phyloP scores from a whole-genome alignment of 1,139 yeast genomes.

The Eremothecium coryli region DNA sequence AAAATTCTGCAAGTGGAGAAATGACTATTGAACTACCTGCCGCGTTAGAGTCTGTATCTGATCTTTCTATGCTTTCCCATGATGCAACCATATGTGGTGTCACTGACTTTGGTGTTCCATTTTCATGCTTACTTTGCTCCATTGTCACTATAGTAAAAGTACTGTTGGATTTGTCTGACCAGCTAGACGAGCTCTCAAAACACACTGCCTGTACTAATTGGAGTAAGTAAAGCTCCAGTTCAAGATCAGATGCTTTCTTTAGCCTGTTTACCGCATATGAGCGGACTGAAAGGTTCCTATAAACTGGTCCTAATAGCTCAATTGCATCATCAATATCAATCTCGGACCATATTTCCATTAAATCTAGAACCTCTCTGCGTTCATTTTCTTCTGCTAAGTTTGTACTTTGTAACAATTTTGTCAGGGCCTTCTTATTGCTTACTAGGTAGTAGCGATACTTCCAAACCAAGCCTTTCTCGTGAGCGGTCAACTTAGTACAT shows the following conservation, averaged over 20 bases:
- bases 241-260: slow-evolving; percentile 68
- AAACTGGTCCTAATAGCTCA: slow-evolving; percentile 73
- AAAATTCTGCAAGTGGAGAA: slow-evolving; percentile 69
- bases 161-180: slow-evolving; percentile 28
- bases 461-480: slow-evolving; percentile 87
- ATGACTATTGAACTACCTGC: slow-evolving; percentile 22
- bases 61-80: slow-evolving; percentile 10
- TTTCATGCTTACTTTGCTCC: slow-evolving; percentile 7
- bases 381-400: slow-evolving; percentile 84
- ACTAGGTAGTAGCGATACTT: slow-evolving; percentile 80
- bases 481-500: slow-evolving; percentile 67
- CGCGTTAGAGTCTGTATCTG: slow-evolving; percentile 6
- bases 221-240: slow-evolving; percentile 67
- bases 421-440: slow-evolving; percentile 63
- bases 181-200: slow-evolving; percentile 43
- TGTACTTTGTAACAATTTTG: slow-evolving; percentile 79
- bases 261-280: slow-evolving; percentile 83
- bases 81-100: slow-evolving; percentile 11
- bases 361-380: slow-evolving; percentile 62
- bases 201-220: slow-evolving; percentile 91
- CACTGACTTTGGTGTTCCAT: slow-evolving; percentile 3
- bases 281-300: slow-evolving; percentile 48
- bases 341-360: slow-evolving; percentile 55
- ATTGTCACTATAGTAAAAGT: slow-evolving; percentile 38
- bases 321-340: slow-evolving; percentile 89